Evolutionary conservation across 495 filamentous ascomycete genomes (phyloP).

Genomic region (Amniculicola lignicola): DNA sequence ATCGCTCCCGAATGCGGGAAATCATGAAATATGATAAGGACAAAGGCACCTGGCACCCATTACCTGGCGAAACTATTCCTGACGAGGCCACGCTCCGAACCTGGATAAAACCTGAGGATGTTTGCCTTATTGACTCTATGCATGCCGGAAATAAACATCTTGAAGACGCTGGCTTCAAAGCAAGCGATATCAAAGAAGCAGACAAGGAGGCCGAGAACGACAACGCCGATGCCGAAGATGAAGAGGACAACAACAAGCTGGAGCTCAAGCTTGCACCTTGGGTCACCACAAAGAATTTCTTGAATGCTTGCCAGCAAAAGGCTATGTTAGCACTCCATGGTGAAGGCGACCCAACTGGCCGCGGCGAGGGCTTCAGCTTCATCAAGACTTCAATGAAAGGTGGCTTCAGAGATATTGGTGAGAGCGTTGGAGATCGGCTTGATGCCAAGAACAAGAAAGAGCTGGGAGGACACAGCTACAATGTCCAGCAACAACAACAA

Average conservation of each 20-base stretch:
- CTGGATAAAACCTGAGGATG: slow-evolving; percentile 92
- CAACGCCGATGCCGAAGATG: slow-evolving; percentile 65
- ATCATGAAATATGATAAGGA: slow-evolving; percentile 86
- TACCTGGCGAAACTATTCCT: slow-evolving; percentile 64
- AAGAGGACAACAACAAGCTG: slow-evolving; percentile 64
- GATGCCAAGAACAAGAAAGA: slow-evolving; percentile 80
- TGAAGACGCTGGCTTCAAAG: slow-evolving; percentile 72
- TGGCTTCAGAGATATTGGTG: slow-evolving; percentile 85
- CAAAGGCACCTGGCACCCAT: slow-evolving; percentile 77
- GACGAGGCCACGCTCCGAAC: slow-evolving; percentile 72
- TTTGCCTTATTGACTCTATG: slow-evolving; percentile 93
- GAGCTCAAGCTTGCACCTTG: slow-evolving; percentile 92
- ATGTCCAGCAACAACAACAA: slow-evolving; percentile 85
- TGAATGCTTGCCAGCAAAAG: slow-evolving; percentile 88
- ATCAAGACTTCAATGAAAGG: slow-evolving; percentile 98
- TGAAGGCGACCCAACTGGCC: slow-evolving; percentile 90
- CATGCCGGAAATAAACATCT: slow-evolving; percentile 86
- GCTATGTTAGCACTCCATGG: slow-evolving; percentile 95
- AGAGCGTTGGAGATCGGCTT: slow-evolving; percentile 82
- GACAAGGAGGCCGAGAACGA: slow-evolving; percentile 63
- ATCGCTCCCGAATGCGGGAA: slow-evolving; percentile 93
- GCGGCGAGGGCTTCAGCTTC: slow-evolving; percentile 90
- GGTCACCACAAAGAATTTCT: slow-evolving; percentile 91
- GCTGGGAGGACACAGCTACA: slow-evolving; percentile 92
- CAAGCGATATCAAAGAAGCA: slow-evolving; percentile 63